Base-by-base conservation (phyloP, 2,329 filamentous ascomycete species). In the Blastomyces silverae region DNA sequence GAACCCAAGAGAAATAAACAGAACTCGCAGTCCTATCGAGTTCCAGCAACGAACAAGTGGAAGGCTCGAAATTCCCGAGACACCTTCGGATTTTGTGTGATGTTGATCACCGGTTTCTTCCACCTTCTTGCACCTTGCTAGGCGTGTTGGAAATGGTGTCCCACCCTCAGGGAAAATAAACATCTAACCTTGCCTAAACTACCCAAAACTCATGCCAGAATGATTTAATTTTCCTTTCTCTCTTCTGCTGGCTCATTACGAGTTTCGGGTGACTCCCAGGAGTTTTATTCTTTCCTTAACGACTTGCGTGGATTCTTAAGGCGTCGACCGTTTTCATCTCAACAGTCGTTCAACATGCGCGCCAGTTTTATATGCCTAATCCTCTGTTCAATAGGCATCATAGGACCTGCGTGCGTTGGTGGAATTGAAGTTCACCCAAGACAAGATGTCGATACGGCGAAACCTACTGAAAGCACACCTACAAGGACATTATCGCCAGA, bases 301-400 rank as follows among this genome's bases (percentile, higher is more conserved):
- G 20, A 44, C 7, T 17, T 17, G 25, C 15, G 8, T 60, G 28
- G 25, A 31, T 60, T 48, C 13, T 48, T 42, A 50, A n/a, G 22
- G 10, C 37, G 37, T 20, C 25, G 25, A 50, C 59, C 37, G n/a
- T 28, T 60, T 50, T 34, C 28, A 22, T 22, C 44, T 50, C 8
- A 25, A 50, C 5, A n/a, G 44, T 25, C 22, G 44, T 50, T 50
- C 59, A 50, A 11, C 42, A 61, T 61, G 59, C 59, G 59, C 15
- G 42, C 28, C 59, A 61, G 59, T 6, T 61, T 50, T 37, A 34
- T 61, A 10, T 61, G 42, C 42, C 50, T 61, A n/a, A 6, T 61
- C 4, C 39, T 61, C 28, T 61, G 10, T 25, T 50, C 59, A 37
- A 10, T 50, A 31, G 28, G 42, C 44, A n/a, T 61, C 44, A 48